These are phyloP conservation scores for Trichophyton mentagrophytes DNA, from an alignment of 2,329 filamentous ascomycete genomes.

Conservation along the genomic window DNA sequence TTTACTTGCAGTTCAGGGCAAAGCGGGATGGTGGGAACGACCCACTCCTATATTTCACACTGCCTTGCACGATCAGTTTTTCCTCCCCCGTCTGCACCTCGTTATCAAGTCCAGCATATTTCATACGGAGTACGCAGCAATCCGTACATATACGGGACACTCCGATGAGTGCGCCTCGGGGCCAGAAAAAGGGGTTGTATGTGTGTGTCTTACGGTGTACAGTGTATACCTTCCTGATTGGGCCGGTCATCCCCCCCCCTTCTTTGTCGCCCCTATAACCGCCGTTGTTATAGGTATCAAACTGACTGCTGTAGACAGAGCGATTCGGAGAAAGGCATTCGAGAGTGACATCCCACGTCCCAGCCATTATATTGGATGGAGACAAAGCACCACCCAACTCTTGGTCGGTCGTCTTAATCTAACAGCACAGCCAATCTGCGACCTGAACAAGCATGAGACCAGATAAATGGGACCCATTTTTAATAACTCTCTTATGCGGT, in stretches of 20 bases:
- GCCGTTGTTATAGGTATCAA: background rate
- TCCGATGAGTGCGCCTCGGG: background rate
- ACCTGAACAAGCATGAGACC: background rate
- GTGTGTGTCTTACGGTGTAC: background rate
- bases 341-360: background rate
- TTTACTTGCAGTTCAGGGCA: background rate
- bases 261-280: background rate
- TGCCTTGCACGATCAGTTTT: background rate
- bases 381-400: background rate
- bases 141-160: background rate
- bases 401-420: background rate
- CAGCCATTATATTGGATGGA: background rate
- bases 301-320: background rate
- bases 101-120: background rate
- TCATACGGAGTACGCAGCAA: background rate
- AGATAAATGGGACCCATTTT: background rate
- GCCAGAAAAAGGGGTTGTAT: too few species aligned
- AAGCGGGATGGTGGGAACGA: background rate
- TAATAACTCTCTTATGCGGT: background rate
- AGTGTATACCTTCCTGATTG: background rate
- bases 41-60: background rate
- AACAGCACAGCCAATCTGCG: background rate
- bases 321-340: background rate
- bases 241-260: background rate
- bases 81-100: background rate